Percentiles rank a stretch among this genome's conserved stretches.
Conservation (phyloP, 768 basidiomycete species). For the Psilocybe cubensis region DNA sequence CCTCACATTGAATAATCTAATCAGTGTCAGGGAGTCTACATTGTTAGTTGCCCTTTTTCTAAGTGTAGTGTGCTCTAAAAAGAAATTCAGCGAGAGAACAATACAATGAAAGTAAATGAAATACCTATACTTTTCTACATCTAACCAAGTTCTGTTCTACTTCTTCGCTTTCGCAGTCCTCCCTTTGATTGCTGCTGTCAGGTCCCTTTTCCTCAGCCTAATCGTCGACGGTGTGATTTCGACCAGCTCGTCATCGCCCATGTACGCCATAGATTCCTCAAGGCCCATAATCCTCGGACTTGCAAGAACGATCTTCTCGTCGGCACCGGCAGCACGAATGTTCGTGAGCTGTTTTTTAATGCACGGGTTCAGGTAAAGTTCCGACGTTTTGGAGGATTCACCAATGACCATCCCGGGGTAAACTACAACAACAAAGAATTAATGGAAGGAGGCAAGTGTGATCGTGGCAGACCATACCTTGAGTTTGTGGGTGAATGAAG, state of each 20-base stretch:
- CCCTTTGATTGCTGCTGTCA: slow-evolving; percentile 39
- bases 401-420: slow-evolving; percentile 58
- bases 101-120: neutral
- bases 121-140: neutral
- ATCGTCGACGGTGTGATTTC: slow-evolving; percentile 48
- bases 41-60: too few species aligned
- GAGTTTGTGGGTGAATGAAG: slow-evolving; percentile 46
- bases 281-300: slow-evolving; percentile 46
- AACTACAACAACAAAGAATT: slow-evolving; percentile 27
- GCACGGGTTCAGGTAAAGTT: slow-evolving; percentile 51
- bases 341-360: slow-evolving; percentile 55
- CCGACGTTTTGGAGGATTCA: slow-evolving; percentile 48
- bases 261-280: slow-evolving; percentile 51
- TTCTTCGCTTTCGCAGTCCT: slow-evolving; percentile 27
- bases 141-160: slow-evolving; percentile 4
- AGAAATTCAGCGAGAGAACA: too few species aligned
- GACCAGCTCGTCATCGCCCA: slow-evolving; percentile 52
- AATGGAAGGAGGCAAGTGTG: neutral
- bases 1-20: too few species aligned
- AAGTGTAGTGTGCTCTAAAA: too few species aligned
- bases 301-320: slow-evolving; percentile 52
- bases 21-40: too few species aligned
- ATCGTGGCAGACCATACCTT: slow-evolving; percentile 30
- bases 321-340: slow-evolving; percentile 49
- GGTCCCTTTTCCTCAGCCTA: slow-evolving; percentile 45